Conservation (phyloP, 2,329 filamentous ascomycete species). For the Sphaerulina vaccinii region DNA sequence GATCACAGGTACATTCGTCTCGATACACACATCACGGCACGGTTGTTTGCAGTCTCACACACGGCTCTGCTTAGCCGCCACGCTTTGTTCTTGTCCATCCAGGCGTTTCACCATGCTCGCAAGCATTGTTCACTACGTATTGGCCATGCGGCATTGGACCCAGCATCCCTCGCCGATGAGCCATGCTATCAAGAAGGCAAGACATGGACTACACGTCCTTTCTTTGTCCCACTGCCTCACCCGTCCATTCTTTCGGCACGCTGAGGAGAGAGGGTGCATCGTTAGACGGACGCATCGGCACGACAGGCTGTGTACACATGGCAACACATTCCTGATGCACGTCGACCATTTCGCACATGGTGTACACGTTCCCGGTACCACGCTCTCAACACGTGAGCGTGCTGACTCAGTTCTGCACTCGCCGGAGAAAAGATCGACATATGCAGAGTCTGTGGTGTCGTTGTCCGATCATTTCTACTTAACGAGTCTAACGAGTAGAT, state of each 20-base stretch:
- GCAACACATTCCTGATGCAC: conserved; percentile 8
- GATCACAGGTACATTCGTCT: not conserved
- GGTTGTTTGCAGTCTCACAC: conserved; percentile 13
- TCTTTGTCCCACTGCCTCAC: conserved; percentile 21
- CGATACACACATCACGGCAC: conserved; percentile 1
- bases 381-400: not conserved
- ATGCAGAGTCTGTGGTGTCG: not conserved
- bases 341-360: not conserved
- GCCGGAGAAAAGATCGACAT: too few relatives aligned
- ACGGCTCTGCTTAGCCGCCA: conserved; percentile 5
- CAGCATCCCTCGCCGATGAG: conserved; percentile 16
- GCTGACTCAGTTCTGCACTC: not conserved
- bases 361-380: not conserved
- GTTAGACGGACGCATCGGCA: conserved; percentile 13
- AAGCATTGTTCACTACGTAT: conserved; percentile 11
- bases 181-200: conserved; percentile 10
- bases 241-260: conserved; percentile 10
- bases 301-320: conserved; percentile 13
- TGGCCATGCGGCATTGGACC: conserved; percentile 10
- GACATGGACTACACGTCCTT: conserved; percentile 19
- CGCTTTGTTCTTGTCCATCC: conserved; percentile 4
- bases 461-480: not conserved
- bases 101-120: conserved; percentile 20
- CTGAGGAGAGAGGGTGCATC: conserved; percentile 1
- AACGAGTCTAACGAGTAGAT: not conserved